Evolutionary conservation across 1,284 basidiomycete genomes (phyloP), one percentile per base, ranked within the genome.

Genomic region (Sphaerobolus stellatus): DNA sequence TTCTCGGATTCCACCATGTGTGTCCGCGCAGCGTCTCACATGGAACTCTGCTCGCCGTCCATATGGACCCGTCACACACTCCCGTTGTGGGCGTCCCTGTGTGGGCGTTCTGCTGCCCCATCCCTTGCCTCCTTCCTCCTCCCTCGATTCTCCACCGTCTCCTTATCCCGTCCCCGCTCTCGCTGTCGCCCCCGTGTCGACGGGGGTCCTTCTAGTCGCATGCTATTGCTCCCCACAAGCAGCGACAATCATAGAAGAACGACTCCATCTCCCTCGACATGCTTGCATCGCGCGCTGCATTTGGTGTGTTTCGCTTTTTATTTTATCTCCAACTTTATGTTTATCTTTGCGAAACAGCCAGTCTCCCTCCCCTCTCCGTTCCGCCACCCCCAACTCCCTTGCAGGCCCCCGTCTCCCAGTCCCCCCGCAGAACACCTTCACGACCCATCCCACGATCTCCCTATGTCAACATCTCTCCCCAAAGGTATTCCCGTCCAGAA

Each of bases 351-450:
- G 24, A 24, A 11, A 7, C 36, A 54, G 52, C 53, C 28, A 44
- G 41, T 56, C 41, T 50, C 34, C 57, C 48, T 36, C 48, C 54
- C 57, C 44, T 47, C 20, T 56, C 57, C 33, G 48, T 58, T 61
- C 59, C 59, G 56, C 59, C 61, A 50, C 58, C 50, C 50, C 54
- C 55, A 65, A 59, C 64, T 65, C 63, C 82, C 54, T 74, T 79
- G 59, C 68, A 68, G 61, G 81, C 81, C 59, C 80, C 82, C 38
- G 76, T 78, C 61, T 76, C 79, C 70, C 78, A 71, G 58, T n/a
- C n/a, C n/a, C 61, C 36, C 53, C 62, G 56, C 59, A 56, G 57
- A 55, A 61, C 59, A 58, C 62, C 61, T 40, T 56, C 61, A 67
- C 67, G 63, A 63, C 61, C 56, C 58, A 40, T 58, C 48, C 56